Base-by-base conservation (phyloP, 2,329 filamentous ascomycete genomes). In the Chaetothyriales sp. region DNA sequence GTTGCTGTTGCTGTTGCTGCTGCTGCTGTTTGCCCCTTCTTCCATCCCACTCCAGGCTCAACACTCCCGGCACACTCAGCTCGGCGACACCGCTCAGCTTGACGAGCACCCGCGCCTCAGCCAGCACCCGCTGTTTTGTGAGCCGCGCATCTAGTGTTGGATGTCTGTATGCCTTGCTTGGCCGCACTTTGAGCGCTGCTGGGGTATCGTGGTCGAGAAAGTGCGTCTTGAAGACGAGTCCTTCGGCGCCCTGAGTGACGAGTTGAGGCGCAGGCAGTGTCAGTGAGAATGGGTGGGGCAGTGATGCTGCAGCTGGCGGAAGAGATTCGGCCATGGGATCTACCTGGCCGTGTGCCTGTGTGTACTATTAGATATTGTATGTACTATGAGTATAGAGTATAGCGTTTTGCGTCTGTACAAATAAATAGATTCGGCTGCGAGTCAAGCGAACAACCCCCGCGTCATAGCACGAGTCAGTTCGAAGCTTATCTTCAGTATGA, bases 231-330 rank as follows among this genome's bases (percentile, higher is more conserved):
- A 93, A 96, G 64, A 98, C 79, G 57, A 90, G 86, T 53, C 86
- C 89, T 78, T 98, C 92, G 64, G 92, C 92, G 69, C 92, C 92
- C 75, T 96, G 92, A 51, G 86, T 83, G 60, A 96, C 79, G 62
- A 95, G 84, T 39, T 15, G 32, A 39, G 32, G 32, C 3, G 32
- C 32, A 39, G 32, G 32, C 10, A 5, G 10, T 2, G 32, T 39
- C 32, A 39, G 32, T 4, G 32, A 39, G 32, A 39, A 39, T 5
- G 10, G 32, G 32, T 39, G 32, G 4, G 32, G 32, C 32, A 39
- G 32, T 4, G 12, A 39, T 4, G 32, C 10, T 15, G 32, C 32
- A 15, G 32, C 9, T 15, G 32, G 32, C 2, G 32, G 32, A 15
- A 39, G 32, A 2, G 32, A 12, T 39, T 39, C 10, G 5, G 32